These are phyloP conservation scores for Purshia tridentata DNA, from an alignment of 306 rosid species.

Conservation along the genomic window DNA sequence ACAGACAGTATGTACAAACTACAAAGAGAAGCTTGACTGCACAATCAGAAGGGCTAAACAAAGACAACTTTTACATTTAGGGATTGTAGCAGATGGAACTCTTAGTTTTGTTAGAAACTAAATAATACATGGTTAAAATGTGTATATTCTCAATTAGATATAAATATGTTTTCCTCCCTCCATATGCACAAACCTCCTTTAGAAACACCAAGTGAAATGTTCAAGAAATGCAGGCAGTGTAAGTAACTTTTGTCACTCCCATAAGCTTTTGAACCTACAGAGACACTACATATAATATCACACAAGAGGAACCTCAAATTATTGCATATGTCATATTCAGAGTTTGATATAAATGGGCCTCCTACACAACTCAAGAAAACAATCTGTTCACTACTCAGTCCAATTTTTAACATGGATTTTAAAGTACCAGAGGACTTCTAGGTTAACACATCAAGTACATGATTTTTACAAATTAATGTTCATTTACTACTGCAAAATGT, in stretches of 20 bases:
- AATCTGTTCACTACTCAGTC: background rate
- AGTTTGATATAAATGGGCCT: background rate
- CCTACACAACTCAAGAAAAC: background rate
- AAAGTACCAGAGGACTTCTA: background rate
- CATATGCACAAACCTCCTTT: background rate
- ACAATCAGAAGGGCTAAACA: background rate
- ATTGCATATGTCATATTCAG: background rate
- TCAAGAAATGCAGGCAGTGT: background rate
- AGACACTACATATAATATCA: background rate
- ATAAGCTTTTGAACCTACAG: background rate
- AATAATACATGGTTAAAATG: background rate
- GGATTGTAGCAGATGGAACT: background rate
- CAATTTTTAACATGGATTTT: background rate
- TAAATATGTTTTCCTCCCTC: background rate
- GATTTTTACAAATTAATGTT: background rate
- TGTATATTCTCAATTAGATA: background rate
- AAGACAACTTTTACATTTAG: background rate
- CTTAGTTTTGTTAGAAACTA: background rate
- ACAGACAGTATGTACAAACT: background rate
- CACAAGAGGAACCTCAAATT: background rate
- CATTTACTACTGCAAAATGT: too few species aligned
- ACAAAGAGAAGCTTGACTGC: constrained; percentile 11
- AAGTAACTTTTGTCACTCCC: background rate
- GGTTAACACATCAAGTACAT: background rate
- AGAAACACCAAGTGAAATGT: background rate